These are phyloP conservation scores for Phytophthora capsici DNA, from an alignment of 352 stramenopile genomes.

Conservation along the genomic window DNA sequence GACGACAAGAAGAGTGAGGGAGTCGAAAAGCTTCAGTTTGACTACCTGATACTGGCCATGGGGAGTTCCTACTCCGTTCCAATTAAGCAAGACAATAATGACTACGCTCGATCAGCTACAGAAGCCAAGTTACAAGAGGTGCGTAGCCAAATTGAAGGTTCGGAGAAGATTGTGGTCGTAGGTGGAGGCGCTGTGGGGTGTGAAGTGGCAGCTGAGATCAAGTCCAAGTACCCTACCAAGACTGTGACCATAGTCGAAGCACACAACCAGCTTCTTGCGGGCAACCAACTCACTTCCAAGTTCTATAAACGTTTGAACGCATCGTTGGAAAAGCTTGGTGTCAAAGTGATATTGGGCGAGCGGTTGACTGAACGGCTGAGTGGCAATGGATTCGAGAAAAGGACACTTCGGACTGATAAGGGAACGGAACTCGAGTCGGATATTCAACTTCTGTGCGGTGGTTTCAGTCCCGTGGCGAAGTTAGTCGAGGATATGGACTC, in stretches of 20 bases:
- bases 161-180: conserved; percentile 36
- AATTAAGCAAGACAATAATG: conserved; percentile 33
- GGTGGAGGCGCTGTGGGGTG: conserved; percentile 43
- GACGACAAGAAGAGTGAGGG: conserved; percentile 18
- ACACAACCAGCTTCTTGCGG: conserved; percentile 27
- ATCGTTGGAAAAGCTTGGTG: conserved; percentile 22
- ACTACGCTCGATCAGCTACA: conserved; percentile 28
- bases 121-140: conserved; percentile 34
- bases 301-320: conserved; percentile 25
- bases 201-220: conserved; percentile 46
- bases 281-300: conserved; percentile 25
- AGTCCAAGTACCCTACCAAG: conserved; percentile 38
- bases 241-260: conserved; percentile 40
- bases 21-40: conserved; percentile 35
- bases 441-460: conserved; percentile 42
- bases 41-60: conserved; percentile 48
- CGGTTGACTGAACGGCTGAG: conserved; percentile 27
- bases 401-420: conserved; percentile 34
- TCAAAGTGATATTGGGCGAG: conserved; percentile 40
- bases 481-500: conserved; percentile 32
- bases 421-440: conserved; percentile 41
- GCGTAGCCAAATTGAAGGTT: conserved; percentile 28
- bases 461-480: conserved; percentile 24
- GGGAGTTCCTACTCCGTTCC: conserved; percentile 42
- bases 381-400: conserved; percentile 30